These are phyloP conservation scores for Cardiospermum halicacabum DNA, from an alignment of 345 rosid genomes.

Conservation along the genomic window DNA sequence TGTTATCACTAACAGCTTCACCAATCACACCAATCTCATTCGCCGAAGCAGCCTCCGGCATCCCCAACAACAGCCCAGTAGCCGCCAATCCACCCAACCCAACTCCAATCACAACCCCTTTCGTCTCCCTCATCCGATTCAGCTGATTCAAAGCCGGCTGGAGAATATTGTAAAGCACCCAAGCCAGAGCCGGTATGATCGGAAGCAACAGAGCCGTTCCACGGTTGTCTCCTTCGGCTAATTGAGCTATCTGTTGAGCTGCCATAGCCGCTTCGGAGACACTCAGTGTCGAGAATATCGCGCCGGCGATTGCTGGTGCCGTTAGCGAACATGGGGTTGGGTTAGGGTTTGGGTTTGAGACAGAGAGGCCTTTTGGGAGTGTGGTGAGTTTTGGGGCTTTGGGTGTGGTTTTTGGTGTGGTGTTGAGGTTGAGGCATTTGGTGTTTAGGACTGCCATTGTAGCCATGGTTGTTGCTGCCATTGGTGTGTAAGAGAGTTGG, in stretches of 20 bases:
- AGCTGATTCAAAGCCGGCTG: slow-evolving; percentile 92
- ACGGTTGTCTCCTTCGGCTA: slow-evolving; percentile 80
- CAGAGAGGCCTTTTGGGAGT: slow-evolving; percentile 45
- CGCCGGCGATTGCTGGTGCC: slow-evolving; percentile 66
- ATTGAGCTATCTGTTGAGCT: slow-evolving; percentile 71
- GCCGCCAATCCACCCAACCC: slow-evolving; percentile 80
- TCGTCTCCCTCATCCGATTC: slow-evolving; percentile 63
- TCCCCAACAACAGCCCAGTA: slow-evolving; percentile 37
- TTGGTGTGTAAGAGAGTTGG: slow-evolving; percentile 18
- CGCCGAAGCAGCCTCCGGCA: slow-evolving; percentile 49
- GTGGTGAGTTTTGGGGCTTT: slow-evolving; percentile 26
- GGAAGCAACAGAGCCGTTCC: slow-evolving; percentile 83
- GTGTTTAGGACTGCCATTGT: slow-evolving; percentile 58
- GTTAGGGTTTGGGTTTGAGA: slow-evolving; percentile 30
- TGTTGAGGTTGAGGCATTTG: slow-evolving; percentile 43
- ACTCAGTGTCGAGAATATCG: slow-evolving; percentile 67
- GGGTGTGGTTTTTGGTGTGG: slow-evolving; percentile 33
- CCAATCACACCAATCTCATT: slow-evolving; percentile 40
- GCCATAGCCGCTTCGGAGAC: slow-evolving; percentile 77
- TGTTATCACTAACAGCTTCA: slow-evolving; percentile 52
- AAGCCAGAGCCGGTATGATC: slow-evolving; percentile 71
- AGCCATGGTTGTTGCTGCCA: slow-evolving; percentile 62
- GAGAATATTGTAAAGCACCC: slow-evolving; percentile 94
- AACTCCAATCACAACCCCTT: slow-evolving; percentile 61
- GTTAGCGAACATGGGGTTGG: slow-evolving; percentile 24